Conservation (phyloP, 306 rosid species). For the Comarum palustre region DNA sequence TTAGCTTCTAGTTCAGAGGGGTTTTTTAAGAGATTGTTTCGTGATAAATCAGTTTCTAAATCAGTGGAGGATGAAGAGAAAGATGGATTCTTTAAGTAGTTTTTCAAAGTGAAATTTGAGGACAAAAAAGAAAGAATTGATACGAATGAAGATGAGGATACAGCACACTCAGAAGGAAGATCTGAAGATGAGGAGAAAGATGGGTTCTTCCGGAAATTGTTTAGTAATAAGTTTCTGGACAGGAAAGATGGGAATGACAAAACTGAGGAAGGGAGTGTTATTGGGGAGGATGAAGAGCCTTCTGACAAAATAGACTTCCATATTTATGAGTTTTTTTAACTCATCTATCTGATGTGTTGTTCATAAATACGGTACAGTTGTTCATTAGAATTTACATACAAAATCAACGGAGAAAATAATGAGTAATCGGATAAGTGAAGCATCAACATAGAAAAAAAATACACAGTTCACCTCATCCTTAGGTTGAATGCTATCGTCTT, state of each 20-base stretch:
- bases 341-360: no score
- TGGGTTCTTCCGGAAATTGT: slow-evolving; percentile 71
- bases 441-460: no score
- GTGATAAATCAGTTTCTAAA: slow-evolving; percentile 51
- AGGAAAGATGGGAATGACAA: slow-evolving; percentile 63
- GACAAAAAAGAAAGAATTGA: slow-evolving; percentile 65
- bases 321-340: no score
- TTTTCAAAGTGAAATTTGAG: slow-evolving; percentile 76
- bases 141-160: slow-evolving; percentile 46
- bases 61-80: slow-evolving; percentile 66
- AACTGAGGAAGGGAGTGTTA: slow-evolving; percentile 60
- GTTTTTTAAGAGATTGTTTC: slow-evolving; percentile 80
- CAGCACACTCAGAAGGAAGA: slow-evolving; percentile 49
- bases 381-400: no score
- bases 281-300: slow-evolving; percentile 71
- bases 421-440: no score
- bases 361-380: no score
- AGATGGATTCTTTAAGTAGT: slow-evolving; percentile 71
- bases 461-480: no score
- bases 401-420: no score
- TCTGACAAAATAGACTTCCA: no score
- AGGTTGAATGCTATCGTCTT: no score
- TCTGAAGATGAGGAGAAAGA: slow-evolving; percentile 82
- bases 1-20: slow-evolving; percentile 74
- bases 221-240: slow-evolving; percentile 76